These are phyloP conservation scores for Peronospora belbahrii DNA, from an alignment of 352 stramenopile genomes.

Conservation along the genomic window DNA sequence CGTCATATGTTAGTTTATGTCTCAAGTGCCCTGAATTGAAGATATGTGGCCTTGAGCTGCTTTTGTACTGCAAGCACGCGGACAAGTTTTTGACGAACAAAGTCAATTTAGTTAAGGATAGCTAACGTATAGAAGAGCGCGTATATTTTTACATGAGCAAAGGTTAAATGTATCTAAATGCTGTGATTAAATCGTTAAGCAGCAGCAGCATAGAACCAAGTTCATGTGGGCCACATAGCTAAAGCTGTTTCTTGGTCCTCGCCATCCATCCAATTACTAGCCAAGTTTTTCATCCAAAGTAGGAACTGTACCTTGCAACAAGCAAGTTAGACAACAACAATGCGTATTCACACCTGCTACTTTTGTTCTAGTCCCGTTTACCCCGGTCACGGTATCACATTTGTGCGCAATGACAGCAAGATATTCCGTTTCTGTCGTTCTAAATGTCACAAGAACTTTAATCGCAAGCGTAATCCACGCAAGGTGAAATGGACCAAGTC, in stretches of 20 bases:
- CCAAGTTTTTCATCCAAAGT: slow-evolving; percentile 5
- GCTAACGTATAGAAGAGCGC: slow-evolving; percentile 13
- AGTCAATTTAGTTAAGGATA: slow-evolving; percentile 10
- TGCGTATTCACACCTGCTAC: slow-evolving; percentile 99
- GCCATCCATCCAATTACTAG: slow-evolving; percentile 23
- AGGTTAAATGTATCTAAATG: slow-evolving; percentile 12
- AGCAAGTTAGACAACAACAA: slow-evolving; percentile 26
- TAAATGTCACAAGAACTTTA: slow-evolving; percentile 99
- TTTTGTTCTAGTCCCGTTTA: slow-evolving; percentile 99
- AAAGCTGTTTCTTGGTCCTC: no score
- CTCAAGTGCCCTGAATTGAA: background rate
- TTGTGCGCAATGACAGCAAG: slow-evolving; percentile 99
- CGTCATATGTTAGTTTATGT: background rate
- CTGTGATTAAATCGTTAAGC: slow-evolving; percentile 11
- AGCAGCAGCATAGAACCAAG: no score
- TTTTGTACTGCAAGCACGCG: background rate
- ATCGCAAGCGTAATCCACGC: slow-evolving; percentile 98
- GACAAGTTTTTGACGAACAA: background rate
- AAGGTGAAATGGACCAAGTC: slow-evolving; percentile 99
- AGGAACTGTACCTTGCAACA: slow-evolving; percentile 6
- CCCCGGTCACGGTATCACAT: slow-evolving; percentile 98
- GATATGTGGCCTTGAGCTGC: background rate
- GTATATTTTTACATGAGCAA: slow-evolving; percentile 17
- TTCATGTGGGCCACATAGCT: no score
- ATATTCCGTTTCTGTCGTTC: slow-evolving; percentile 99